phyloP scores from a whole-genome alignment of 208 protist species.

The Kentomonas sorsogonicus region DNA sequence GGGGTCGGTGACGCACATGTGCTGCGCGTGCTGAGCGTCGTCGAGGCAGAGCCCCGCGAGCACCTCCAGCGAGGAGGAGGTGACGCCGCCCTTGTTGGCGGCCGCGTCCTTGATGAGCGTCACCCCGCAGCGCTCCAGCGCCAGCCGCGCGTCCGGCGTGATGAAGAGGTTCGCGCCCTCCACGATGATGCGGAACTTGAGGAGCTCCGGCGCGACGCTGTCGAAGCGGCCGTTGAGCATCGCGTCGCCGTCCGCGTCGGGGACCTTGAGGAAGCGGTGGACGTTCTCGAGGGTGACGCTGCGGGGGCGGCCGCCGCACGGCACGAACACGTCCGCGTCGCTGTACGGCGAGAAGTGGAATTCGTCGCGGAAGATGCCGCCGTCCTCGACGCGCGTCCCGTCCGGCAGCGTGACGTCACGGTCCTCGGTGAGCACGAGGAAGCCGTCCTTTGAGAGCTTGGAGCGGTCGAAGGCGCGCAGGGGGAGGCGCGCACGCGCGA shows the following conservation, averaged over 20 bases:
- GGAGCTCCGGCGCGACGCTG: conserved; percentile 34
- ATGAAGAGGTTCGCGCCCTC: conserved; percentile 98
- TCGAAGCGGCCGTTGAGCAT: conserved; percentile 62
- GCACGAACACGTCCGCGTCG: conserved; percentile 93
- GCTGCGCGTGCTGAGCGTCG: conserved; percentile 86
- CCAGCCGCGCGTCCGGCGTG: conserved; percentile 91
- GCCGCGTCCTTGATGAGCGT: conserved; percentile 90
- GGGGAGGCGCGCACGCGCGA: conserved; percentile 75
- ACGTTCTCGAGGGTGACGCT: conserved; percentile 93
- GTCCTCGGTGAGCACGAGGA: conserved; percentile 89
- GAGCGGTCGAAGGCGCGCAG: conserved; percentile 81
- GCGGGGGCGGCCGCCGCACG: conserved; percentile 94
- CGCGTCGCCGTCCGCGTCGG: conserved; percentile 49
- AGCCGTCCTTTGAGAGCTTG: conserved; percentile 85
- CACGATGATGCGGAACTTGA: conserved; percentile 93
- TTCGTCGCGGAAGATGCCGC: conserved; percentile 84
- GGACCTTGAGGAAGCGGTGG: conserved; percentile 65
- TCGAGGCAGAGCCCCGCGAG: conserved; percentile 91
- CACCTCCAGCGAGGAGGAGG: conserved; percentile 96
- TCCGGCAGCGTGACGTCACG: conserved; percentile 85
- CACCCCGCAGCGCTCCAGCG: conserved; percentile 84
- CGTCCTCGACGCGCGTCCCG: conserved; percentile 64
- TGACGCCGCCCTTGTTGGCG: conserved; percentile 97
- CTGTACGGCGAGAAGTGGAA: conserved; percentile 90
- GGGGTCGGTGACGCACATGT: conserved; percentile 81